phyloP scores from a whole-genome alignment of 2,329 filamentous ascomycete species.

The Harringtonia aguacate region DNA sequence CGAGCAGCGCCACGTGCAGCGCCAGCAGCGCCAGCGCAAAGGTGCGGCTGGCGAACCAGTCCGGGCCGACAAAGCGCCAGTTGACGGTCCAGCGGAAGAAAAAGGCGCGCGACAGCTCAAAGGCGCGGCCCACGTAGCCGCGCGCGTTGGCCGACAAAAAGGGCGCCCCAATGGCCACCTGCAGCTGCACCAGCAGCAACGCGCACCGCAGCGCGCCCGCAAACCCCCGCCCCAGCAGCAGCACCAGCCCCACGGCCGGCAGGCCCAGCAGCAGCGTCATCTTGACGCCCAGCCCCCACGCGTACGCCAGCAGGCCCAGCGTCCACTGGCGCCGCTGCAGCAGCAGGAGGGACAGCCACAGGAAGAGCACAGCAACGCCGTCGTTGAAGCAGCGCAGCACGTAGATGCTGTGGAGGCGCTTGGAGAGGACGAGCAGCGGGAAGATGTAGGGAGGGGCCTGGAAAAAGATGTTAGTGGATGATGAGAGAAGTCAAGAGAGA shows the following conservation, averaged over 20 bases:
- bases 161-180: slow-evolving; percentile 55
- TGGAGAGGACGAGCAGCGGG: slow-evolving; percentile 76
- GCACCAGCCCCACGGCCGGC: slow-evolving; percentile 67
- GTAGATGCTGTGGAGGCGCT: slow-evolving; percentile 88
- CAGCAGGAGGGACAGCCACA: slow-evolving; percentile 71
- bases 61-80: slow-evolving; percentile 89
- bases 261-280: slow-evolving; percentile 82
- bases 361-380: slow-evolving; percentile 72
- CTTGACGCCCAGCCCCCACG: slow-evolving; percentile 78
- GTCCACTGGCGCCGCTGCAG: slow-evolving; percentile 70
- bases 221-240: slow-evolving; percentile 65
- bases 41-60: slow-evolving; percentile 56
- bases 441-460: slow-evolving; percentile 80
- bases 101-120: slow-evolving; percentile 85
- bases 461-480: no score
- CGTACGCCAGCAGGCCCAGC: slow-evolving; percentile 61
- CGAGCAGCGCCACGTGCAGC: slow-evolving; percentile 54
- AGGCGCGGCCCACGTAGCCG: slow-evolving; percentile 73
- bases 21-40: slow-evolving; percentile 61
- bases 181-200: slow-evolving; percentile 64
- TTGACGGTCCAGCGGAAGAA: slow-evolving; percentile 99
- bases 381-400: slow-evolving; percentile 93
- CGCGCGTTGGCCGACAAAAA: slow-evolving; percentile 56
- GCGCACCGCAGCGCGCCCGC: slow-evolving; percentile 55
- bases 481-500: not conserved